Base-by-base conservation (phyloP, 768 basidiomycete genomes). In the Amanita muscaria region DNA sequence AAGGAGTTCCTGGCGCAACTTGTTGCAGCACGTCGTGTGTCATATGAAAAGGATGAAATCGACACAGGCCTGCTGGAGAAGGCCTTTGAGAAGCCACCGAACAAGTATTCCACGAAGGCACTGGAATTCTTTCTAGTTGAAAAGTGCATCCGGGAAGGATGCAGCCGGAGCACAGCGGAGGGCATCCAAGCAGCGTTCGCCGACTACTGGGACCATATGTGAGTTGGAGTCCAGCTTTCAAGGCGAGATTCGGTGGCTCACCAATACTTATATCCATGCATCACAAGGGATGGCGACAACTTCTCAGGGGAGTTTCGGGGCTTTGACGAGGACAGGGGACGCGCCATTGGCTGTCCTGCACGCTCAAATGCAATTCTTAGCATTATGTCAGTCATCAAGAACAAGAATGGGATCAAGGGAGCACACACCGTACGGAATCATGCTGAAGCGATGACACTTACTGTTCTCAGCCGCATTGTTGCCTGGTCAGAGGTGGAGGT, bases 171-270 rank as follows among this genome's bases (percentile, higher is more conserved):
- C 23, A 40, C 39, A 8, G 39, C 39, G 23, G 39, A 40, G 21
- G 22, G 22, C 5, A 40, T 40, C 14, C 39, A 40, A 10, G 39
- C 39, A 9, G 39, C 39, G 10, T 40, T 40, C 24, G 5, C 9
- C 3, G 39, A 40, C 15, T 27, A 40, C 16, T 40, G 39, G 39
- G 39, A 27, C 22, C 23, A 25, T 15, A 40, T 40, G 39, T 40
- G 39, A 40, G 39, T 9, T 1, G 11, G 10, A 10, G 11, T 19
- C 2, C 10, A 19, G 2, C 12, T 10, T 25, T n/a, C n/a, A n/a
- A n/a, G n/a, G n/a, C n/a, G n/a, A n/a, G n/a, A n/a, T n/a, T n/a
- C n/a, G n/a, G n/a, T n/a, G n/a, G n/a, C n/a, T n/a, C n/a, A n/a
- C n/a, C n/a, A 11, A 27, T 19, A 19, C 38, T 40, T 23, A 40